Base-by-base conservation (phyloP, 2,329 filamentous ascomycete species). In the Metarhizium anisopliae region DNA sequence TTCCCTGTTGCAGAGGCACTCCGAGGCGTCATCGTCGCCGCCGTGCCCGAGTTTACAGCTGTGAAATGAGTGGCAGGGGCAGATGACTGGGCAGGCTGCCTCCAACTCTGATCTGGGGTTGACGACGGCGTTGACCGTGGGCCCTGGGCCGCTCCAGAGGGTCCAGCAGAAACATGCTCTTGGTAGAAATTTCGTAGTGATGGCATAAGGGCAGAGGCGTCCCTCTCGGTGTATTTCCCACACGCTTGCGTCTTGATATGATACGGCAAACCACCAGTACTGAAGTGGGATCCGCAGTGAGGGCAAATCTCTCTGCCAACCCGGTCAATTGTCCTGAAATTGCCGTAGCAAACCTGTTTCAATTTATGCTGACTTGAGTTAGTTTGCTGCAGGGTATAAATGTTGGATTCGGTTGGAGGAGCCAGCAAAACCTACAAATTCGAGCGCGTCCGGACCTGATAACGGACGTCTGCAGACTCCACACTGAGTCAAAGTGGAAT, bases 181-280 rank as follows among this genome's bases (percentile, higher is more conserved):
- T 2, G n/a, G 50, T 57, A 57, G 45, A 57, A 57, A 4, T 30
- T 25, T 20, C n/a, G n/a, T 20, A 57, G 52, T 42, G 32, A 50
- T 29, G 50, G 52, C 30, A 50, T 16, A 4, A 58, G 53, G 11
- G 30, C 30, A 6, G 57, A 35, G n/a, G 38, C 14, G 47, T 56
- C 58, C 8, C 59, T 58, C 3, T 59, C 51, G 25, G 60, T 59
- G 56, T 74, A 73, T 3, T 66, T 60, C n/a, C 78, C 77, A 59
- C 80, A 83, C 2, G 79, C 73, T 3, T 67, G 63, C 54, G 72
- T 73, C 42, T 69, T 66, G 0, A 64, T 57, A 58, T 82, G 80
- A 65, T 79, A 79, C 52, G 68, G 58, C 2, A 77, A 61, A 1
- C 75, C 77, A 25, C 68, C 68, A 4, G 62, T 59, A 11, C 65